These are phyloP conservation scores for Penicillium rolfsii DNA, from an alignment of 2,329 filamentous ascomycete genomes.

Conservation along the genomic window DNA sequence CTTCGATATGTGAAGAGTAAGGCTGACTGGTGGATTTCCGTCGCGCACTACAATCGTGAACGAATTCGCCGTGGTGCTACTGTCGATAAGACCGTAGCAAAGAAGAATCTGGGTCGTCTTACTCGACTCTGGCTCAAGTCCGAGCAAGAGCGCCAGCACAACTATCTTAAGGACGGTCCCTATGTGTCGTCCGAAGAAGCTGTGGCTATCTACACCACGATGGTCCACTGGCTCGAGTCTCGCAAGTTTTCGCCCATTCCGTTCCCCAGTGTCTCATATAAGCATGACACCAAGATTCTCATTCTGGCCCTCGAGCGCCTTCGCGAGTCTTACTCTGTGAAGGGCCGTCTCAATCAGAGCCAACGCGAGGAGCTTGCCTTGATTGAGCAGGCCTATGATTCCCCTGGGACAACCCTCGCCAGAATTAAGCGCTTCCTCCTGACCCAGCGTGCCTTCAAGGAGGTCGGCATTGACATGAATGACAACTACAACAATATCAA, in stretches of 20 bases:
- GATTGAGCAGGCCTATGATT: conserved; percentile 98
- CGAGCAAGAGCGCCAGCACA: conserved; percentile 97
- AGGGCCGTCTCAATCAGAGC: conserved; percentile 93
- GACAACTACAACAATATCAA: conserved; percentile 99
- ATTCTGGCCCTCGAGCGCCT: conserved; percentile 92
- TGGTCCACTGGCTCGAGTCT: conserved; percentile 97
- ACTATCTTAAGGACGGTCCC: conserved; percentile 98
- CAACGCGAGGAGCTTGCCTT: conserved; percentile 95
- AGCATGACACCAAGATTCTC: conserved; percentile 98
- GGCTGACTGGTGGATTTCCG: conserved; percentile 99
- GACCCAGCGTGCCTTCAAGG: conserved; percentile 97
- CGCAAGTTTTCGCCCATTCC: conserved; percentile 98
- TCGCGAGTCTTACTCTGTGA: conserved; percentile 95
- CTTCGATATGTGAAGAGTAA: conserved; percentile 98
- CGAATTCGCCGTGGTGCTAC: conserved; percentile 94
- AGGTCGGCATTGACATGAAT: conserved; percentile 99
- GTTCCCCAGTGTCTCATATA: conserved; percentile 98
- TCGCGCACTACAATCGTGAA: conserved; percentile 98
- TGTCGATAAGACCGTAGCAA: conserved; percentile 98
- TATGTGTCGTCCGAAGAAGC: conserved; percentile 98
- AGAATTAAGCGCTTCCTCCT: conserved; percentile 97
- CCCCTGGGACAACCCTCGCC: conserved; percentile 91
- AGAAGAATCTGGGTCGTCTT: conserved; percentile 95
- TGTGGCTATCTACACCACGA: conserved; percentile 97
- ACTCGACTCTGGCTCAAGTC: conserved; percentile 97